These are phyloP conservation scores for Paragyromitra xinjiangensis DNA, from an alignment of 495 filamentous ascomycete genomes.

Conservation along the genomic window DNA sequence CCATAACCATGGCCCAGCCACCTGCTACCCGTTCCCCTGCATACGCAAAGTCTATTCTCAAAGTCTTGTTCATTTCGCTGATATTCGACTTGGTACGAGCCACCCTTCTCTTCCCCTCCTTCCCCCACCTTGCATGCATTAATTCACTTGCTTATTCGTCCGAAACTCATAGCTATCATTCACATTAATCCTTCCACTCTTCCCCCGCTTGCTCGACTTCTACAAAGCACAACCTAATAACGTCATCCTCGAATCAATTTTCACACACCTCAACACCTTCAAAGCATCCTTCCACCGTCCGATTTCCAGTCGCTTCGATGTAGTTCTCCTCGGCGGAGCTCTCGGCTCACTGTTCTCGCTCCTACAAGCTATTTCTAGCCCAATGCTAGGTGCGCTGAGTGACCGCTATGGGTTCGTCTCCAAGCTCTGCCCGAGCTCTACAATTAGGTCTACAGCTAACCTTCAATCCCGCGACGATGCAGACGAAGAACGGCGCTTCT, in stretches of 20 bases:
- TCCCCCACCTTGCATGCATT: not conserved
- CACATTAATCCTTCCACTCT: conserved; percentile 98
- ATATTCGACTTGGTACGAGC: conserved; percentile 72
- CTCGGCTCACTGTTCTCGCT: conserved; percentile 92
- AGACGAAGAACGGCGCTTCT: conserved; percentile 82
- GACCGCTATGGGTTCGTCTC: conserved; percentile 75
- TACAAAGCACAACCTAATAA: conserved; percentile 71
- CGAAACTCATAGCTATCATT: conserved; percentile 71
- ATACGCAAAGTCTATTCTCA: conserved; percentile 76
- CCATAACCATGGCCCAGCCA: conserved; percentile 19
- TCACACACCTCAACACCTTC: conserved; percentile 89
- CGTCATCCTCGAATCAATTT: conserved; percentile 77
- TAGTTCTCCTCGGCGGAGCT: conserved; percentile 93
- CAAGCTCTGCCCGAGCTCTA: not conserved
- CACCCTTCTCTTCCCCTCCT: not conserved
- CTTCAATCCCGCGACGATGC: not conserved
- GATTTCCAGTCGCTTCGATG: conserved; percentile 96
- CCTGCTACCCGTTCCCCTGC: conserved; percentile 40
- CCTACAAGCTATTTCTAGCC: conserved; percentile 91
- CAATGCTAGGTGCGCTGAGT: conserved; percentile 86
- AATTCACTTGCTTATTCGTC: conserved; percentile 36
- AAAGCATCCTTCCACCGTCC: conserved; percentile 92
- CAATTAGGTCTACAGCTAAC: not conserved
- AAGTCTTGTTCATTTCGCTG: conserved; percentile 77
- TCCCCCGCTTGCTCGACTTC: conserved; percentile 92